Percentiles rank a stretch among this genome's conserved stretches.
These are phyloP conservation scores for Eucalyptus polybractea DNA, from an alignment of 345 rosid genomes.

Conservation along the genomic window DNA sequence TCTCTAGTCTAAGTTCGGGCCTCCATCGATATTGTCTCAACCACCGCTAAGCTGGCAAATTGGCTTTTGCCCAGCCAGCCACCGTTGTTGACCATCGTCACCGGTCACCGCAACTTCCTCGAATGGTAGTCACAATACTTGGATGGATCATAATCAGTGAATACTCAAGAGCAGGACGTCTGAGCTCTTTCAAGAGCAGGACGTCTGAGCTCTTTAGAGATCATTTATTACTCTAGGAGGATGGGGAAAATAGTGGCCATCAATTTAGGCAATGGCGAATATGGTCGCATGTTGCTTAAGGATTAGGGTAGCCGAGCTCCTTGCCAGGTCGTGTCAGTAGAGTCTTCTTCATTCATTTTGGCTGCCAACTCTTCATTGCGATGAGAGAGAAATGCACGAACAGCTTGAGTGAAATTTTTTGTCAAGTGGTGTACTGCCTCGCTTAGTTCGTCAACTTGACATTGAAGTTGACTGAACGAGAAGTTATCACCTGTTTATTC, in stretches of 20 bases:
- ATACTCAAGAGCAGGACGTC: fast-evolving
- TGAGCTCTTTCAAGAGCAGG: fast-evolving
- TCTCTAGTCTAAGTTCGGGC: fast-evolving
- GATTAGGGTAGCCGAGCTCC: fast-evolving
- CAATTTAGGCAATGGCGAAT: fast-evolving
- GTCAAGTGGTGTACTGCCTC: too few relatives aligned
- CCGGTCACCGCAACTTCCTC: fast-evolving
- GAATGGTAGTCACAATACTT: too few relatives aligned
- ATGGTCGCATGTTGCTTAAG: fast-evolving
- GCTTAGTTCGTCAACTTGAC: fast-evolving
- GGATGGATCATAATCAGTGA: fast-evolving
- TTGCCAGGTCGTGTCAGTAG: fast-evolving
- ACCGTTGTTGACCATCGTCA: fast-evolving
- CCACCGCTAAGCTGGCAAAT: fast-evolving
- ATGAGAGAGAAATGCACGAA: too few relatives aligned
- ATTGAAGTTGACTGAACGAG: fast-evolving
- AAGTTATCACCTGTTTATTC: fast-evolving
- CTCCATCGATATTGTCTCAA: fast-evolving
- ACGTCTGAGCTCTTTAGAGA: too few relatives aligned
- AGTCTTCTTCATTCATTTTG: too few relatives aligned
- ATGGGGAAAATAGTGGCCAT: too few relatives aligned
- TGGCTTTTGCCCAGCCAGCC: fast-evolving
- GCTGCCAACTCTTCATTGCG: fast-evolving
- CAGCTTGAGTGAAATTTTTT: too few relatives aligned
- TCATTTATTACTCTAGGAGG: too few relatives aligned